phyloP scores from a whole-genome alignment of 2,329 filamentous ascomycete species.

The Pyrenophora teres region DNA sequence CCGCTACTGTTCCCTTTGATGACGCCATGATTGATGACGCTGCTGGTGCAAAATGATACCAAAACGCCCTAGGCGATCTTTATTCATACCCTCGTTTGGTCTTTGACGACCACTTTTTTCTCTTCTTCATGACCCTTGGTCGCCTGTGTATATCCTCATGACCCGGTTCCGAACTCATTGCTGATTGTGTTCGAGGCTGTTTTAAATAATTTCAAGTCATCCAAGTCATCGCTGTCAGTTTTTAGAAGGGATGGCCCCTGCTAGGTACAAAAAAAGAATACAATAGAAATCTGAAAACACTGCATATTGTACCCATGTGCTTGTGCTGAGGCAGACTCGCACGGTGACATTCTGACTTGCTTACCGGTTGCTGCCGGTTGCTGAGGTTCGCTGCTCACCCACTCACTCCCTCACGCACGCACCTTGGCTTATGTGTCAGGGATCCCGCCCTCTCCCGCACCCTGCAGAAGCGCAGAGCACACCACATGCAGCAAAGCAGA shows the following conservation, averaged over 20 bases:
- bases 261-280: constrained; percentile 22
- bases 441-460: constrained; percentile 1
- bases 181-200: constrained; percentile 26
- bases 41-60: constrained; percentile 37
- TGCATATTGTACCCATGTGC: not conserved
- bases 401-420: no score
- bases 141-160: constrained; percentile 44
- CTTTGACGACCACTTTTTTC: constrained; percentile 21
- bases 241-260: constrained; percentile 18
- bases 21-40: constrained; percentile 47
- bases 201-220: constrained; percentile 26
- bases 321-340: not conserved
- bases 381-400: constrained; percentile 11
- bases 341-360: constrained; percentile 18
- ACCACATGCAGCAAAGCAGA: constrained; percentile 8
- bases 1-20: constrained; percentile 28
- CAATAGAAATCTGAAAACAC: not conserved
- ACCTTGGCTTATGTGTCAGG: not conserved
- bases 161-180: constrained; percentile 31
- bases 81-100: constrained; percentile 26
- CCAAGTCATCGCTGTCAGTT: constrained; percentile 12
- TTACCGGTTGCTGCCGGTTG: constrained; percentile 23
- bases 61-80: constrained; percentile 27
- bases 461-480: constrained; percentile 8
- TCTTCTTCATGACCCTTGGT: constrained; percentile 27